Percentiles rank a stretch among this genome's conserved stretches.
phyloP scores from a whole-genome alignment of 805 yeast species.

The Metschnikowia kofuensis region DNA sequence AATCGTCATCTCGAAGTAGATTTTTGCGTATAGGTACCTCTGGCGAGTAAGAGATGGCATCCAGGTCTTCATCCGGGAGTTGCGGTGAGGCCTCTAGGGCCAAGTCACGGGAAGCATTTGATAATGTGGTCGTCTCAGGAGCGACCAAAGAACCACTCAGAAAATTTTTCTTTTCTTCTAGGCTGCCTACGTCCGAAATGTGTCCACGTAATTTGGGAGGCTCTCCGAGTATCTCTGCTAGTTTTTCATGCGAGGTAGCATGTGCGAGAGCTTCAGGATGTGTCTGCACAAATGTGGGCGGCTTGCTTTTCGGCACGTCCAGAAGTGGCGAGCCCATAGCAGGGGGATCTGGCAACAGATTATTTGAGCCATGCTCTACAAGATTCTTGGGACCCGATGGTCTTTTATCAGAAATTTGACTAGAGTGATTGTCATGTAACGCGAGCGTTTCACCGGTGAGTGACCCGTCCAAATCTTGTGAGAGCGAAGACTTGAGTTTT shows the following conservation, averaged over 20 bases:
- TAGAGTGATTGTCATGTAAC: not conserved
- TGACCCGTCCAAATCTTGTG: not conserved
- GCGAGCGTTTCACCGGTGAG: not conserved
- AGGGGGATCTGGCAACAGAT: not conserved
- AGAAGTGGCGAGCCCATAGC: not conserved
- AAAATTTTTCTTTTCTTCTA: not conserved
- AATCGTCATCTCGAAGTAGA: conserved; percentile 4
- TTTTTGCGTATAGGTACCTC: conserved; percentile 17
- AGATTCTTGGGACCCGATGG: not conserved
- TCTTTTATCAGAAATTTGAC: not conserved
- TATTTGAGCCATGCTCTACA: not conserved
- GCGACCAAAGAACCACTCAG: not conserved
- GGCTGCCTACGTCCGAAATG: not conserved
- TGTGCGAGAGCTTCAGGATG: not conserved
- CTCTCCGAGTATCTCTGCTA: not conserved
- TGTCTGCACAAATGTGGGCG: not conserved
- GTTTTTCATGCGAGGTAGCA: not conserved
- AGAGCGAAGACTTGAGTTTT: conserved; percentile 32
- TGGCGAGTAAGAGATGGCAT: conserved; percentile 1
- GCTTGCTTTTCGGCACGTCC: not conserved
- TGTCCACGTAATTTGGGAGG: not conserved
- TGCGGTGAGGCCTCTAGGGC: not conserved
- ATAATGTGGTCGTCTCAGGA: not conserved
- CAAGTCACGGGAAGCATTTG: not conserved
- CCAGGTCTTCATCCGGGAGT: not conserved